Conservation (phyloP, 441 rosid genomes). For the Gossypium aridum region DNA sequence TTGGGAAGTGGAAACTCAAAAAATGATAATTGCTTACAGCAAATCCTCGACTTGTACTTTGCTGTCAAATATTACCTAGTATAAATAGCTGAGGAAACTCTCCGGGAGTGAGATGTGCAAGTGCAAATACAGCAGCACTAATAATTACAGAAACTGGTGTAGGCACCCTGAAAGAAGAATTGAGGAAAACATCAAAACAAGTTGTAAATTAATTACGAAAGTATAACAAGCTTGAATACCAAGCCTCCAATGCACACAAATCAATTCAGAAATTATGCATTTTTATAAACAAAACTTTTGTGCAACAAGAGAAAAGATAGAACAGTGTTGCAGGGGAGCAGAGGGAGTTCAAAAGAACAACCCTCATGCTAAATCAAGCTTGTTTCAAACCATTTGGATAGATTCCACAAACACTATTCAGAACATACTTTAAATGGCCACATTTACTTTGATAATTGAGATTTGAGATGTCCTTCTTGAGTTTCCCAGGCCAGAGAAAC, state of each 20-base stretch:
- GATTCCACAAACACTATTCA: neutral
- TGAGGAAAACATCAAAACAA: conserved; percentile 1
- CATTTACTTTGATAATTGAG: neutral
- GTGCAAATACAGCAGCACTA: conserved; percentile 85
- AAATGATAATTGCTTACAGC: neutral
- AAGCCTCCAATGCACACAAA: neutral
- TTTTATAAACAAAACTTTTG: neutral
- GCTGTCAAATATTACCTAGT: conserved; percentile 37
- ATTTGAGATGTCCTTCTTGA: neutral
- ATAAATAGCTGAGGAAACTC: conserved; percentile 84
- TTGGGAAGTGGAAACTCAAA: neutral
- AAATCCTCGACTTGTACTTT: neutral
- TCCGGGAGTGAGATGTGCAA: conserved; percentile 86
- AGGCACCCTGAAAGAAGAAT: conserved; percentile 51
- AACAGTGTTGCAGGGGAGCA: neutral
- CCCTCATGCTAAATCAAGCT: neutral
- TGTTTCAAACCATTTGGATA: neutral
- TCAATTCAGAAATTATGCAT: neutral
- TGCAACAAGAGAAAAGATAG: neutral
- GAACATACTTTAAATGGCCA: neutral
- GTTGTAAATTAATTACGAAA: neutral
- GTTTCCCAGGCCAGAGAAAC: neutral
- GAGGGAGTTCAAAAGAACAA: neutral
- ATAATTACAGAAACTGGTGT: conserved; percentile 69
- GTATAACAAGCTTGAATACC: neutral